Evolutionary conservation across 2,329 filamentous ascomycete species (phyloP).

Genomic region (Monosporascus ibericus): DNA sequence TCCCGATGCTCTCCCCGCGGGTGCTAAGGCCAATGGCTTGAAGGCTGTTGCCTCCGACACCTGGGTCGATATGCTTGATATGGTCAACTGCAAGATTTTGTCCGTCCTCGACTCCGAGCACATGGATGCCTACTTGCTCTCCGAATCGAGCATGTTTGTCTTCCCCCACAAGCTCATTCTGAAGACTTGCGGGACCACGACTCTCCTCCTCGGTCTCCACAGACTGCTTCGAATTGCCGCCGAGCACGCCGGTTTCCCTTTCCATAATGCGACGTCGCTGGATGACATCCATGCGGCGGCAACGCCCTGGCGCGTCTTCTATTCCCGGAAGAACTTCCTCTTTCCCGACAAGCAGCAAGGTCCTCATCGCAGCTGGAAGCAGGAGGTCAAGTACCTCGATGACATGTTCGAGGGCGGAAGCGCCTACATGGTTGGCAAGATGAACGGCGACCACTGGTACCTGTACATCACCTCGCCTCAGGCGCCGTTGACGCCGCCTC

Average conservation of each 20-base stretch:
- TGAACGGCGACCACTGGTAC: constrained; percentile 99
- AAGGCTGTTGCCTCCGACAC: constrained; percentile 78
- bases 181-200: constrained; percentile 97
- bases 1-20: constrained; percentile 63
- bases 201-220: constrained; percentile 79
- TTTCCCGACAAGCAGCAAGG: constrained; percentile 92
- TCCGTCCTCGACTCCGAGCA: constrained; percentile 90
- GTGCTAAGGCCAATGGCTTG: constrained; percentile 68
- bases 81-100: constrained; percentile 97
- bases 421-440: constrained; percentile 99
- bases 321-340: constrained; percentile 97
- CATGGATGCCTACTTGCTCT: constrained; percentile 93
- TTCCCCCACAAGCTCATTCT: constrained; percentile 99
- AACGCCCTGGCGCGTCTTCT: constrained; percentile 92
- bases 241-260: constrained; percentile 80
- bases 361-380: constrained; percentile 94
- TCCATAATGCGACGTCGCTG: constrained; percentile 60
- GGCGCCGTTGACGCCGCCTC: constrained; percentile 71
- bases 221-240: constrained; percentile 91
- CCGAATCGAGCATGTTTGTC: constrained; percentile 99
- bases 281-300: constrained; percentile 69
- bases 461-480: constrained; percentile 90
- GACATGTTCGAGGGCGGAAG: constrained; percentile 87
- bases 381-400: constrained; percentile 90
- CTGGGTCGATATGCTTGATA: constrained; percentile 95